These are phyloP conservation scores for Nannochloris sp. DNA, from an alignment of 139 green algal genomes.

Conservation along the genomic window DNA sequence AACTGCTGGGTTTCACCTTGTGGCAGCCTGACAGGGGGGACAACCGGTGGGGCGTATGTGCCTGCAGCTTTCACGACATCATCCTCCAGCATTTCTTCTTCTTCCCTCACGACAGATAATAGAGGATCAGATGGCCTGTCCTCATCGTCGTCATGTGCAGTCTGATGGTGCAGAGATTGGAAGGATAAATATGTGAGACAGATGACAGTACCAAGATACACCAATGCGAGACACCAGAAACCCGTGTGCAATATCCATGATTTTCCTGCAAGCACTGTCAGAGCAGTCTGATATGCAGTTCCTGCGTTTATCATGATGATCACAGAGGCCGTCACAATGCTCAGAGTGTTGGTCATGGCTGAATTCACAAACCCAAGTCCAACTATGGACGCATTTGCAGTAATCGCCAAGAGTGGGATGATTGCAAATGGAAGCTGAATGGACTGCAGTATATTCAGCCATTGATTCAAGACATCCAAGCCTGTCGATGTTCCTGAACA, in stretches of 20 bases:
- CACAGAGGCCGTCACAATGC: slow-evolving; percentile 11
- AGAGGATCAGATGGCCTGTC: too few relatives aligned
- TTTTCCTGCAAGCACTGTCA: not conserved
- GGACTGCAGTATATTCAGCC: slow-evolving; percentile 52
- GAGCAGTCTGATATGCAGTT: slow-evolving; percentile 12
- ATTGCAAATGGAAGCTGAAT: slow-evolving; percentile 56
- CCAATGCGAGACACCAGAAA: not conserved
- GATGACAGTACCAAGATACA: not conserved
- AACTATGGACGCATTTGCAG: slow-evolving; percentile 15
- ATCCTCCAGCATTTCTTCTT: too few relatives aligned
- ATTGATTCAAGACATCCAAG: slow-evolving; percentile 52
- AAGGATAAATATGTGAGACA: not conserved
- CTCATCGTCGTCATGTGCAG: too few relatives aligned
- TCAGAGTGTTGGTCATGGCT: not conserved
- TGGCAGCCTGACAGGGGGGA: too few relatives aligned
- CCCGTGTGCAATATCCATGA: not conserved
- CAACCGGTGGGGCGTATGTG: too few relatives aligned
- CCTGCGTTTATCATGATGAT: slow-evolving; percentile 21
- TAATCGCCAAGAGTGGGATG: slow-evolving; percentile 26
- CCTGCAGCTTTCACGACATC: too few relatives aligned
- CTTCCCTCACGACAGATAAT: too few relatives aligned
- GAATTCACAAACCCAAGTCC: slow-evolving; percentile 17
- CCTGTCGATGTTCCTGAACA: slow-evolving; percentile 17
- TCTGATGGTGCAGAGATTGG: too few relatives aligned
- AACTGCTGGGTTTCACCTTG: too few relatives aligned